Percentiles rank a stretch among this genome's conserved stretches.
Conservation (phyloP, 345 rosid species). For the Arabidopsis arenosa region DNA sequence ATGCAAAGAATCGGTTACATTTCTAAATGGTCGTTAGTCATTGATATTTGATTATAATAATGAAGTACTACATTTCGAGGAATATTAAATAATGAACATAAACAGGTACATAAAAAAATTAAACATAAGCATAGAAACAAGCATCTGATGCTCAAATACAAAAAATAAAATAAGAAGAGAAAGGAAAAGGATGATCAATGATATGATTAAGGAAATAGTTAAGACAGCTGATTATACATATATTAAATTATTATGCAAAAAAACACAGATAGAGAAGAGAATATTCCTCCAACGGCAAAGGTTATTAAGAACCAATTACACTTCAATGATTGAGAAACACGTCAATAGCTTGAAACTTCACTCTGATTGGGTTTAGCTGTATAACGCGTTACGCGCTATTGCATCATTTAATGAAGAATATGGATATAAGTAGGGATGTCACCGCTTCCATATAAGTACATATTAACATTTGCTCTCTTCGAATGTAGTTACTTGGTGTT, state of each 20-base stretch:
- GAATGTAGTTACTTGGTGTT: neutral
- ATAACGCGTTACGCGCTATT: slow-evolving; percentile 48
- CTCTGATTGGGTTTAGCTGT: slow-evolving; percentile 43
- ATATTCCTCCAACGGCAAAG: slow-evolving; percentile 41
- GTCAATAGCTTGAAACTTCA: slow-evolving; percentile 29
- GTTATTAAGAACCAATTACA: slow-evolving; percentile 5
- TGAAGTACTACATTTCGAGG: neutral
- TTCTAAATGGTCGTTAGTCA: slow-evolving; percentile 11
- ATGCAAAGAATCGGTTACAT: slow-evolving; percentile 18
- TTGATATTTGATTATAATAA: neutral
- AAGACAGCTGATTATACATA: slow-evolving; percentile 26
- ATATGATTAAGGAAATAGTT: slow-evolving; percentile 29
- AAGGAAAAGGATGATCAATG: neutral
- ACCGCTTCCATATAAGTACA: slow-evolving; percentile 33
- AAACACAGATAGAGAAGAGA: slow-evolving; percentile 15
- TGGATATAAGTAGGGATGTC: neutral
- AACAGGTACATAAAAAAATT: neutral
- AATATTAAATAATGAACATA: neutral
- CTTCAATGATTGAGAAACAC: slow-evolving; percentile 38
- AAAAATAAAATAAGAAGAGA: neutral
- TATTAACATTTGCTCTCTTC: neutral
- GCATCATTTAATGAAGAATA: slow-evolving; percentile 28
- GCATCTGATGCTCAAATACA: slow-evolving; percentile 34
- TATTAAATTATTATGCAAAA: slow-evolving; percentile 1
- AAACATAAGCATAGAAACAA: slow-evolving; percentile 17